Conservation (phyloP, 805 yeast species). For the Candida maesae region DNA sequence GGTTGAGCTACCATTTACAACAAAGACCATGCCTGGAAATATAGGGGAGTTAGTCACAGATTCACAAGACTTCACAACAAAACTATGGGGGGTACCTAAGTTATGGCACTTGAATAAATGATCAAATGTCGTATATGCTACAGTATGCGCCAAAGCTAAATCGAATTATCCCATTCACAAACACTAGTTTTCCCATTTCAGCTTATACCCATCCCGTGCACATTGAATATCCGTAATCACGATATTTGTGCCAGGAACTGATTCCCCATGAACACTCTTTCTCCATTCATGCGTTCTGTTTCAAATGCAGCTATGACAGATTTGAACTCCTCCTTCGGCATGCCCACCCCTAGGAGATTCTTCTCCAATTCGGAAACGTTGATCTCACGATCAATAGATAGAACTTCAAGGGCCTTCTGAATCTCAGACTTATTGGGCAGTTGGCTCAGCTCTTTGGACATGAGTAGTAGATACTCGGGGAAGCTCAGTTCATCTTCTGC, state of each 20-base stretch:
- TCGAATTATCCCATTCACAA: too few species aligned
- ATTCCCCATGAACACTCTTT: slow-evolving; percentile 53
- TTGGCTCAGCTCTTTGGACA: slow-evolving; percentile 52
- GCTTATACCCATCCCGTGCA: too few species aligned
- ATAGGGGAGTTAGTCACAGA: too few species aligned
- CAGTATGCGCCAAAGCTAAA: too few species aligned
- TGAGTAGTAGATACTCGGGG: slow-evolving; percentile 58
- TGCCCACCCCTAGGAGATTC: slow-evolving; percentile 44
- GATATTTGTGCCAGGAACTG: slow-evolving; percentile 50
- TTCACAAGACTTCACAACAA: too few species aligned
- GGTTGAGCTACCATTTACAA: too few species aligned
- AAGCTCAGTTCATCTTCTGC: slow-evolving; percentile 42
- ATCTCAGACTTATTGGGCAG: slow-evolving; percentile 52
- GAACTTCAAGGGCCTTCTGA: slow-evolving; percentile 54
- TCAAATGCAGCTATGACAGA: slow-evolving; percentile 52
- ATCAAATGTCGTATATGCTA: too few species aligned
- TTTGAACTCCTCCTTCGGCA: slow-evolving; percentile 41
- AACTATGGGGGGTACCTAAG: too few species aligned
- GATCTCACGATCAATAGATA: slow-evolving; percentile 41
- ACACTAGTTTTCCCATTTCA: too few species aligned
- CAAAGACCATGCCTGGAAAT: too few species aligned
- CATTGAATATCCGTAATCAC: background rate
- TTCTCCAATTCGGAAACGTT: slow-evolving; percentile 46
- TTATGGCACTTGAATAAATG: too few species aligned
- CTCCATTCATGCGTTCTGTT: slow-evolving; percentile 51